Evolutionary conservation across 257 asterid species (phyloP), one percentile per base, ranked within the genome.

Genomic region (Leptodermis oblonga): DNA sequence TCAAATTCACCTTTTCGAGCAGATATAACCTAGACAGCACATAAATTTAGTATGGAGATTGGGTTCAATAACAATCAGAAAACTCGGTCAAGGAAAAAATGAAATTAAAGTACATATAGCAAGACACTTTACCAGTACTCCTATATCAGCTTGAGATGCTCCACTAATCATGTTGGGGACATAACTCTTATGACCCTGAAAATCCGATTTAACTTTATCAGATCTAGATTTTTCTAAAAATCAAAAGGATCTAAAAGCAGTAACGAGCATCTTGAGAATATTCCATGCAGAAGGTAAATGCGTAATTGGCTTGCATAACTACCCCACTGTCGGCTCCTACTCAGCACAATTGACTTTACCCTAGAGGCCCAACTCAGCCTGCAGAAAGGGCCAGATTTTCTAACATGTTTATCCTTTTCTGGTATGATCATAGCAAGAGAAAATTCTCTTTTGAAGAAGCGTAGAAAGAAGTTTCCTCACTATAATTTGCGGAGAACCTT

Each of bases 131-230:
- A 91, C 99, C 41, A 91, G 84, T 65, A 94, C 97, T 69, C 97
- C 97, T 42, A 89, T 84, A 80, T 94, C 97, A 74, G 97, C 99
- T 84, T 94, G 99, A 68, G 97, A 91, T 68, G 99, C 97, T 72
- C 97, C 99, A 75, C 96, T 86, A 79, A 91, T 91, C 99, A 94
- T 94, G 81, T 91, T 94, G 11, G 97, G 99, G 20, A 89, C 96
- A 78, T 91, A 94, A 72, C 97, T 94, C 82, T 94, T 94, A 81
- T 91, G 99, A 65, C 99, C 99, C 97, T 91, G 25, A 9, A 33
- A 69, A 22, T 52, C 20, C 28, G 56, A 34, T n/a, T 36, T 0
- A 30, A 9, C 4, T 7, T 25, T n/a, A 54, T 45, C 46, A 67
- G 68, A 41, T 33, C 54, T 23, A 15, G 41, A 60, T 4, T 20